Percentiles rank a stretch among this genome's conserved stretches.
Evolutionary conservation across 2,329 filamentous ascomycete genomes (phyloP).

Genomic region (Aureobasidium zeae): DNA sequence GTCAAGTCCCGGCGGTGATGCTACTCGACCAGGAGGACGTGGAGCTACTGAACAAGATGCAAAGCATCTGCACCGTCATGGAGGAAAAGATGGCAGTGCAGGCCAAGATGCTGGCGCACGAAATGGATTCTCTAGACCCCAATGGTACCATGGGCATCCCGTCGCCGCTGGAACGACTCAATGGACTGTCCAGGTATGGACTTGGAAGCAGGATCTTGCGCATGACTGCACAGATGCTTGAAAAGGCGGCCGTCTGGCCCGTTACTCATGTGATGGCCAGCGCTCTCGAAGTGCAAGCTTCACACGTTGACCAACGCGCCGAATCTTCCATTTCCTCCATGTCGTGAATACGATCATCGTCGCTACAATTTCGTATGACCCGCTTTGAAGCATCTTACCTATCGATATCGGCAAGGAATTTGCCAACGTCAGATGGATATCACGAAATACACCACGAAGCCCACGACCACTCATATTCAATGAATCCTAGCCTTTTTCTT

Average conservation of each 20-base stretch:
- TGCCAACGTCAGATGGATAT: no score
- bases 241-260: slow-evolving; percentile 87
- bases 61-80: slow-evolving; percentile 65
- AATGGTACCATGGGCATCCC: slow-evolving; percentile 35
- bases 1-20: slow-evolving; percentile 77
- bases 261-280: slow-evolving; percentile 62
- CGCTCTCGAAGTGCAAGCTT: slow-evolving; percentile 55
- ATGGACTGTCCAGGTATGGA: slow-evolving; percentile 52
- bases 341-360: no score
- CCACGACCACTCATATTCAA: no score
- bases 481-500: no score
- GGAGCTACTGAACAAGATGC: slow-evolving; percentile 73
- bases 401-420: no score
- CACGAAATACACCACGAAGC: no score
- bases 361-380: no score
- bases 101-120: slow-evolving; percentile 46
- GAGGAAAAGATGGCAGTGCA: slow-evolving; percentile 60
- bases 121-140: slow-evolving; percentile 44
- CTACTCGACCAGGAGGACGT: slow-evolving; percentile 85
- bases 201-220: slow-evolving; percentile 78
- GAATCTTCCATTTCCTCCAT: slow-evolving; percentile 34
- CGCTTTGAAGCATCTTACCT: no score
- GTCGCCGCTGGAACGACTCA: slow-evolving; percentile 38
- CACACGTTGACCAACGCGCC: slow-evolving; percentile 53
- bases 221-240: slow-evolving; percentile 76